A percentile compares a stretch with the other conserved stretches of the same genome.
Evolutionary conservation across 1,284 basidiomycete species (phyloP).

Genomic region (Leccinum solheimii): DNA sequence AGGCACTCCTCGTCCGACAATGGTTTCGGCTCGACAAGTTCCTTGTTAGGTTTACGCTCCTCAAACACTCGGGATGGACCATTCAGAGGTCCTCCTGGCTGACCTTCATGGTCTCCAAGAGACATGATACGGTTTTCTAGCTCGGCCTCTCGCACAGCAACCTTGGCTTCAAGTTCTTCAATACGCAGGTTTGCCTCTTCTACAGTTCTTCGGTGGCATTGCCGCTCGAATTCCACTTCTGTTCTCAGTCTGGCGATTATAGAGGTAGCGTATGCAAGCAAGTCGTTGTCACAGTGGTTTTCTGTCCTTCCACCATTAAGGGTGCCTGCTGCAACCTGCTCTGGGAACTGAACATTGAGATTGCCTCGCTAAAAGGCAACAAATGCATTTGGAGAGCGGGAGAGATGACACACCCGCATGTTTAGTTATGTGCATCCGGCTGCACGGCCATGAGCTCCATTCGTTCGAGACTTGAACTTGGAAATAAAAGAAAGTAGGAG

Average conservation of each 20-base stretch:
- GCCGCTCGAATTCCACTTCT: conserved; percentile 48
- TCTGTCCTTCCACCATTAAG: background rate
- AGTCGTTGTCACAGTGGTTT: conserved; percentile 14
- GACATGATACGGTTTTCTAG: conserved; percentile 40
- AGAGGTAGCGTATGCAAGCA: conserved; percentile 41
- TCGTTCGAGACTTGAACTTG: conserved; percentile 56
- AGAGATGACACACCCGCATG: conserved; percentile 44
- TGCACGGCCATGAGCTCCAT: conserved; percentile 52
- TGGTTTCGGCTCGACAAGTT: conserved; percentile 16
- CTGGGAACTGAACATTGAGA: conserved; percentile 24
- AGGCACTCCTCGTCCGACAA: conserved; percentile 42
- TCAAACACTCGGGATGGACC: background rate
- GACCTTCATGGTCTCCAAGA: conserved; percentile 2
- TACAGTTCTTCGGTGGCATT: conserved; percentile 42
- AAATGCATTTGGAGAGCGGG: conserved; percentile 10
- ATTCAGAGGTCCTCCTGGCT: background rate
- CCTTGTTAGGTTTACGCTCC: conserved; percentile 1
- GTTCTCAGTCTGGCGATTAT: conserved; percentile 45
- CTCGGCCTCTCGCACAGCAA: conserved; percentile 57
- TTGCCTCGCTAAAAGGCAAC: conserved; percentile 20
- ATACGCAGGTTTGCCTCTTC: conserved; percentile 45
- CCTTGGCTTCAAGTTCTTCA: conserved; percentile 49
- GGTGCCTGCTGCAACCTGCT: conserved; percentile 9
- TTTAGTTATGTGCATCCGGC: conserved; percentile 45
- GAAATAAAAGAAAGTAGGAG: background rate